These are phyloP conservation scores for Leccinum aurantiacum DNA, from an alignment of 768 basidiomycete species.

Conservation along the genomic window DNA sequence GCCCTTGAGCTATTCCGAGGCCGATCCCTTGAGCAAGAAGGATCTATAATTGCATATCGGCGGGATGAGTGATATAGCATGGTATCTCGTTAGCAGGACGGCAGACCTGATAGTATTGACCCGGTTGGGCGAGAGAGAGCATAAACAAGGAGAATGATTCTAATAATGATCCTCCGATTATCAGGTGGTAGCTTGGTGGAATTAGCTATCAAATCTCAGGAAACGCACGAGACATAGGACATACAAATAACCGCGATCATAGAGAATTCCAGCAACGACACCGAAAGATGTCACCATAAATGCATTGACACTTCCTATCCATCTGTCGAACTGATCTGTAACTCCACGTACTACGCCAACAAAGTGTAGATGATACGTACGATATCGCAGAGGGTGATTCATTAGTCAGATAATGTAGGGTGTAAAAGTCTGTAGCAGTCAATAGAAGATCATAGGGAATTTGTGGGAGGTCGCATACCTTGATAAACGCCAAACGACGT, in stretches of 20 bases:
- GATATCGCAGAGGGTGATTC: conserved; percentile 37
- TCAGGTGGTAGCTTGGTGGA: conserved; percentile 39
- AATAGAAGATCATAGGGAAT: not conserved
- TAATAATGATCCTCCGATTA: conserved; percentile 45
- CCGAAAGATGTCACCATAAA: conserved; percentile 40
- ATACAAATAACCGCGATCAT: conserved; percentile 55
- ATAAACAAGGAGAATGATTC: conserved; percentile 43
- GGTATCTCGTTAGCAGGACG: not conserved
- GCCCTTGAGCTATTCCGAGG: conserved; percentile 45
- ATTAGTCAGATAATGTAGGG: conserved; percentile 35
- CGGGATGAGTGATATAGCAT: not conserved
- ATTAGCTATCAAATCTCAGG: not conserved
- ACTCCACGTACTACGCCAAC: not conserved
- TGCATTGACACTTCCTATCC: conserved; percentile 50
- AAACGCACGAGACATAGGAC: not conserved
- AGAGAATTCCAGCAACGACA: conserved; percentile 43
- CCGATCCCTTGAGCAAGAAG: conserved; percentile 51
- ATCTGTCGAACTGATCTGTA: conserved; percentile 22
- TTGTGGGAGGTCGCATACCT: conserved; percentile 18
- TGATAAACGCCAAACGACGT: conserved; percentile 44
- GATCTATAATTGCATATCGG: conserved; percentile 31
- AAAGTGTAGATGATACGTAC: conserved; percentile 24
- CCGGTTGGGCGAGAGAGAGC: conserved; percentile 44
- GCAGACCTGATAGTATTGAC: conserved; percentile 44
- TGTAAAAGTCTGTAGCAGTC: conserved; percentile 37